These are phyloP conservation scores for Hebeloma cylindrosporum DNA, from an alignment of 768 basidiomycete species.

Conservation along the genomic window DNA sequence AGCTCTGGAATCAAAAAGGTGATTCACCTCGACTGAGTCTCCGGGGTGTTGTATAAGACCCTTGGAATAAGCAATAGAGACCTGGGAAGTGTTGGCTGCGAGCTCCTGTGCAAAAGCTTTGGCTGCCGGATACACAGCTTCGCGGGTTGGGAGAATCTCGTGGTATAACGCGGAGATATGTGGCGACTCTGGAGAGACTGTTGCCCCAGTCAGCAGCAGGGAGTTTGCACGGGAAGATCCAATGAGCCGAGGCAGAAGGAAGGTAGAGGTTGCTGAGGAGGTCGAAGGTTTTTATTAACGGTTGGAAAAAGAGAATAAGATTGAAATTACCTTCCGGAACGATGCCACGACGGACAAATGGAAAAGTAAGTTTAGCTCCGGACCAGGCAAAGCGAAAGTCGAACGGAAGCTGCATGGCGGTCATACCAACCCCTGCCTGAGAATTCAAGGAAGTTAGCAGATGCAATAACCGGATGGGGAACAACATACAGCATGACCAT, in stretches of 20 bases:
- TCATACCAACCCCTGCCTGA: constrained; percentile 51
- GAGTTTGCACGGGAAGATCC: constrained; percentile 52
- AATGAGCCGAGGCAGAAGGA: constrained; percentile 54
- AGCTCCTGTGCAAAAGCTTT: constrained; percentile 53
- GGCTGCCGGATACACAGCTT: constrained; percentile 53
- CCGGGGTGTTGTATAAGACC: constrained; percentile 51
- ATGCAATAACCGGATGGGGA: not conserved
- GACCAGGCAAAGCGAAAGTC: constrained; percentile 54
- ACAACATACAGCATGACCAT: constrained; percentile 45
- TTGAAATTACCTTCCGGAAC: constrained; percentile 24
- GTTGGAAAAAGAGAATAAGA: constrained; percentile 3
- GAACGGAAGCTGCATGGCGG: constrained; percentile 49
- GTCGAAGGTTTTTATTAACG: not conserved
- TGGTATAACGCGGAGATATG: constrained; percentile 46
- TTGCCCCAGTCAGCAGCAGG: constrained; percentile 49
- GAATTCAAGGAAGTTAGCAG: not conserved
- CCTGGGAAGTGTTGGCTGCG: constrained; percentile 48
- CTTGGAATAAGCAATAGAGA: constrained; percentile 52
- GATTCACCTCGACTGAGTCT: constrained; percentile 51
- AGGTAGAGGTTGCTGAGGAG: constrained; percentile 30
- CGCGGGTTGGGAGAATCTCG: constrained; percentile 45
- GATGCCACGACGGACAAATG: constrained; percentile 52
- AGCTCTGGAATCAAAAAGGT: constrained; percentile 51
- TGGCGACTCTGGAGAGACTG: constrained; percentile 44
- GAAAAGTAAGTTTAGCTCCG: constrained; percentile 49